Evolutionary conservation across 768 basidiomycete species (phyloP).

Genomic region (Suillus spraguei): DNA sequence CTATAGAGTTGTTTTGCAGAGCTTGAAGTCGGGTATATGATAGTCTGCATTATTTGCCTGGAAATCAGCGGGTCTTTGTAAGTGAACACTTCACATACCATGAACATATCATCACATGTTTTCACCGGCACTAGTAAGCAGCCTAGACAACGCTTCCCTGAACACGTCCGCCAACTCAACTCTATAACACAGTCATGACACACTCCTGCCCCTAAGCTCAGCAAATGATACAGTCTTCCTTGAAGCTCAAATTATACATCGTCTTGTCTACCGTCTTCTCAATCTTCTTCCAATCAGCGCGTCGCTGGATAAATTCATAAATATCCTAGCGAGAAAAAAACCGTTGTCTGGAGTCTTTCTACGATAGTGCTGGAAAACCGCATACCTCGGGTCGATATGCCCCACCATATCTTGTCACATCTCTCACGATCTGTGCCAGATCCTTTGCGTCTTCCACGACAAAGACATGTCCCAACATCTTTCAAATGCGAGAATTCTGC

Average conservation of each 20-base stretch:
- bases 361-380: background rate
- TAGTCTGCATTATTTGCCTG: no score
- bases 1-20: no score
- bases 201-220: constrained; percentile 18
- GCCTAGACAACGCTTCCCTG: no score
- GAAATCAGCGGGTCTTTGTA: no score
- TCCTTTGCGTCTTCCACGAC: constrained; percentile 97
- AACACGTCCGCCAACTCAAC: no score
- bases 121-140: no score
- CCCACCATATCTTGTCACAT: constrained; percentile 95
- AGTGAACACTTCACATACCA: no score
- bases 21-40: no score
- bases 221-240: constrained; percentile 79
- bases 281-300: constrained; percentile 98
- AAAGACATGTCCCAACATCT: constrained; percentile 97
- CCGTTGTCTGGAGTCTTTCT: background rate
- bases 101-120: no score
- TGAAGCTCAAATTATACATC: constrained; percentile 92
- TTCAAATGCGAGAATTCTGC: constrained; percentile 91
- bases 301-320: constrained; percentile 93
- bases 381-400: constrained; percentile 90
- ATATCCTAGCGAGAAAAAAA: constrained; percentile 57
- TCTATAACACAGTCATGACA: background rate
- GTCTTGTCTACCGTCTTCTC: constrained; percentile 95
- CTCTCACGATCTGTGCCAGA: constrained; percentile 92